Percentiles rank a stretch among this genome's conserved stretches.
Evolutionary conservation across 2,329 filamentous ascomycete genomes (phyloP).

Genomic region (Cladophialophora carrionii): DNA sequence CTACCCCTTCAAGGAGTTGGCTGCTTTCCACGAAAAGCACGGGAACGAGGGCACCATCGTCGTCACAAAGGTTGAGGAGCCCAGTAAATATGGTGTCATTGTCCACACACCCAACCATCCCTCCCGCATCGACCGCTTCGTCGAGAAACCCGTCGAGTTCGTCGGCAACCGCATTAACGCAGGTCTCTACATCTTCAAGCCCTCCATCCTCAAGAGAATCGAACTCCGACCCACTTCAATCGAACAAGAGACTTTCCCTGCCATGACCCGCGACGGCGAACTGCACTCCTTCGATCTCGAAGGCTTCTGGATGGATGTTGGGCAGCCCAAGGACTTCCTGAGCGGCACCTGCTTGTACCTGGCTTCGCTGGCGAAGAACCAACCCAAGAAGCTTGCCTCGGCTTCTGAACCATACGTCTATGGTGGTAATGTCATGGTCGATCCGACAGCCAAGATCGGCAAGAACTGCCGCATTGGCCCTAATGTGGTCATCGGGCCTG

Average conservation of each 20-base stretch:
- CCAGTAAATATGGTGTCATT: constrained; percentile 97
- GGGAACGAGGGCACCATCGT: constrained; percentile 97
- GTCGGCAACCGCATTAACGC: constrained; percentile 99
- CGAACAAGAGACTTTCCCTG: constrained; percentile 98
- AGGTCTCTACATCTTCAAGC: constrained; percentile 97
- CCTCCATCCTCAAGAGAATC: constrained; percentile 84
- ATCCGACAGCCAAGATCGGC: constrained; percentile 92
- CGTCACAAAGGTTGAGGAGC: constrained; percentile 98
- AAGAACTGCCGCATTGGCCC: constrained; percentile 98
- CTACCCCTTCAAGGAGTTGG: constrained; percentile 88
- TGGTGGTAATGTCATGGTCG: constrained; percentile 93
- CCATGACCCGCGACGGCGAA: constrained; percentile 84
- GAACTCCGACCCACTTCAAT: constrained; percentile 96
- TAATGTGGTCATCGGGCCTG: constrained; percentile 93
- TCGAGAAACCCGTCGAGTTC: constrained; percentile 98
- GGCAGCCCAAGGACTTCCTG: constrained; percentile 97
- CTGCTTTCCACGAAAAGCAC: constrained; percentile 88
- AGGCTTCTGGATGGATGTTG: constrained; percentile 99
- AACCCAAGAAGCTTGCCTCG: constrained; percentile 79
- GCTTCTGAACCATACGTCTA: constrained; percentile 77
- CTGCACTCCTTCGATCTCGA: constrained; percentile 96
- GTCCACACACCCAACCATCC: constrained; percentile 94
- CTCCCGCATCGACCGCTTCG: constrained; percentile 94
- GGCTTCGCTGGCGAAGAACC: constrained; percentile 85
- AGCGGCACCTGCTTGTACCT: constrained; percentile 96